Evolutionary conservation across 805 yeast genomes (phyloP).

Genomic region (Teunomyces pallodes): DNA sequence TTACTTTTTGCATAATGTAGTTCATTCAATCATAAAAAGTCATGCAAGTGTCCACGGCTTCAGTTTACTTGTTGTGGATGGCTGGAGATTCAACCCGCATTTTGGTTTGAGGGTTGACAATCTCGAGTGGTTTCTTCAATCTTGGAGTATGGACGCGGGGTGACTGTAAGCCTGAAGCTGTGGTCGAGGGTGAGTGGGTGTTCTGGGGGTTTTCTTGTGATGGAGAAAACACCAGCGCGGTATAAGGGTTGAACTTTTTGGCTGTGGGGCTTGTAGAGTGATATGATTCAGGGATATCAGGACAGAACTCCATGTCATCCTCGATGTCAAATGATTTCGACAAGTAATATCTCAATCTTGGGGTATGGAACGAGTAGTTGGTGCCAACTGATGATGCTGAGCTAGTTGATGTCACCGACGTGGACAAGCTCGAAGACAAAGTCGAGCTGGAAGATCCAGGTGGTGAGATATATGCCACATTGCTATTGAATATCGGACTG

Average conservation of each 20-base stretch:
- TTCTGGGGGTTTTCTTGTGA: conserved; percentile 32
- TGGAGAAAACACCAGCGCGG: conserved; percentile 63
- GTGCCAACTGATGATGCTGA: conserved; percentile 8
- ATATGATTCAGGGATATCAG: conserved; percentile 46
- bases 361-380: conserved; percentile 42
- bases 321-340: conserved; percentile 61
- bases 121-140: conserved; percentile 57
- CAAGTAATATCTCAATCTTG: conserved; percentile 53
- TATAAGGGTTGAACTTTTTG: conserved; percentile 65
- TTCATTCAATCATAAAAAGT: conserved; percentile 3
- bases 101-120: conserved; percentile 61
- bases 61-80: conserved; percentile 5
- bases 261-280: conserved; percentile 27
- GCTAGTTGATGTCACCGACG: conserved; percentile 7
- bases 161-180: conserved; percentile 16
- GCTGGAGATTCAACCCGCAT: conserved; percentile 55
- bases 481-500: conserved; percentile 30
- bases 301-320: conserved; percentile 65
- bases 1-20: conserved; percentile 3
- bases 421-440: conserved; percentile 12
- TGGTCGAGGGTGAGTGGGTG: conserved; percentile 15
- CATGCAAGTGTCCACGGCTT: background rate
- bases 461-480: conserved; percentile 22
- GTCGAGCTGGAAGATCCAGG: conserved; percentile 15
- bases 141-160: conserved; percentile 57